A percentile compares a stretch with the other conserved stretches of the same genome.
These are phyloP conservation scores for Pneumocystis murina DNA, from an alignment of 1,139 yeast species.

Conservation along the genomic window DNA sequence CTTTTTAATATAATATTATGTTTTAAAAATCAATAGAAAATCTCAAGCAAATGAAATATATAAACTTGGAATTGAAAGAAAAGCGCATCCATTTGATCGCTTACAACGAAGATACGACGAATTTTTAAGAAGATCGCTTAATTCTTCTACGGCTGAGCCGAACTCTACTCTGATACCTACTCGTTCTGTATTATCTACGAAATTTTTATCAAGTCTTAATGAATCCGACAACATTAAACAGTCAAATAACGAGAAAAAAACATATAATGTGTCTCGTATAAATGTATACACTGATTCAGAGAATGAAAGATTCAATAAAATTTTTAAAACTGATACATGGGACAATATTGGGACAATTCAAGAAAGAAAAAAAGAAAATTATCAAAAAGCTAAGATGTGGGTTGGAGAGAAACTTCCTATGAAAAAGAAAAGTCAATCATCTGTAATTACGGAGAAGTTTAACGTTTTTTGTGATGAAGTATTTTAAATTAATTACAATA, in stretches of 20 bases:
- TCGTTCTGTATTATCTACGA: constrained; percentile 8
- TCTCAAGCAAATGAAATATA: constrained; percentile 52
- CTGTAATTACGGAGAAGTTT: background rate
- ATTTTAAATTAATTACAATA: background rate
- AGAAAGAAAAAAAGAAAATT: constrained; percentile 51
- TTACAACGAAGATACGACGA: constrained; percentile 36
- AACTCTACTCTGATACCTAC: background rate
- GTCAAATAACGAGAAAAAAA: background rate
- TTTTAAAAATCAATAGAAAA: constrained; percentile 17
- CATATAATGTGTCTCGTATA: constrained; percentile 14
- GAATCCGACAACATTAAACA: background rate
- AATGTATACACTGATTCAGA: constrained; percentile 23
- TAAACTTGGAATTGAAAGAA: constrained; percentile 41
- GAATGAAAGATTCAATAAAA: constrained; percentile 16
- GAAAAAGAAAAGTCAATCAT: constrained; percentile 1
- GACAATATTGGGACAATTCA: constrained; percentile 38
- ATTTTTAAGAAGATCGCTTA: constrained; percentile 31
- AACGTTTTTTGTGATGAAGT: constrained; percentile 12
- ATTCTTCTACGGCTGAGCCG: constrained; percentile 13
- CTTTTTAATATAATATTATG: background rate
- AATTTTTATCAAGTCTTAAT: constrained; percentile 10
- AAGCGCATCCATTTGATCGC: constrained; percentile 52
- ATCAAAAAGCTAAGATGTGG: constrained; percentile 46
- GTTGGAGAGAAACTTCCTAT: constrained; percentile 36
- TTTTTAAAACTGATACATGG: constrained; percentile 28